Evolutionary conservation across 257 asterid genomes (phyloP).

Genomic region (Nicotiana paniculata): DNA sequence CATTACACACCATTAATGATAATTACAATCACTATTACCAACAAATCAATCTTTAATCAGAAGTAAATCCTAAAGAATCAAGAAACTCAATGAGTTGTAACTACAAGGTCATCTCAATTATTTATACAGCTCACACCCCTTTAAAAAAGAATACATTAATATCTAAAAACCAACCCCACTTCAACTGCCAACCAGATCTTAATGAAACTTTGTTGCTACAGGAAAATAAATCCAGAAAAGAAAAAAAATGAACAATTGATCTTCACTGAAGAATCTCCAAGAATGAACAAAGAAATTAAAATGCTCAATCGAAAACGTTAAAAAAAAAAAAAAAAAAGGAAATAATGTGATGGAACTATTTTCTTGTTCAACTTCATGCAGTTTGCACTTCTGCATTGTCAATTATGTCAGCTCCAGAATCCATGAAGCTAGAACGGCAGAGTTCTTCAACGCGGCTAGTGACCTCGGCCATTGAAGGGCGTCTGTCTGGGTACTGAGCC

Average conservation of each 20-base stretch:
- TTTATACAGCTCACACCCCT: slow-evolving; percentile 1
- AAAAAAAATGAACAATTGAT: slow-evolving; percentile 4
- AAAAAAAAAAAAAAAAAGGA: no score
- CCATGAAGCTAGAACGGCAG: slow-evolving; percentile 21
- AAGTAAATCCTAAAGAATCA: not conserved
- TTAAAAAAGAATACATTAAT: not conserved
- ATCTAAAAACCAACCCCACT: not conserved
- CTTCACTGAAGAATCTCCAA: slow-evolving; percentile 9
- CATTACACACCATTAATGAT: not conserved
- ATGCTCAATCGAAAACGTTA: not conserved
- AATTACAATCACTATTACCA: not conserved
- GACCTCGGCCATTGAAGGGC: slow-evolving; percentile 43
- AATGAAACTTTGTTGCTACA: not conserved
- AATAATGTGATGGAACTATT: slow-evolving; percentile 1
- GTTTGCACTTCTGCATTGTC: slow-evolving; percentile 6
- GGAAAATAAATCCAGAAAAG: not conserved
- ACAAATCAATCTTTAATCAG: not conserved
- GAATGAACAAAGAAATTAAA: slow-evolving; percentile 8
- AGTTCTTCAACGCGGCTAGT: slow-evolving; percentile 30
- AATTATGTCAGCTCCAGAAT: slow-evolving; percentile 15
- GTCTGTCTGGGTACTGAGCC: slow-evolving; percentile 41
- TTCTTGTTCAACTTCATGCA: not conserved
- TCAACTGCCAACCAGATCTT: slow-evolving; percentile 1
- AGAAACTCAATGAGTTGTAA: not conserved
- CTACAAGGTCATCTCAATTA: slow-evolving; percentile 7